Evolutionary conservation across 148 eudicot species (phyloP).

Genomic region (Agrostemma githago): DNA sequence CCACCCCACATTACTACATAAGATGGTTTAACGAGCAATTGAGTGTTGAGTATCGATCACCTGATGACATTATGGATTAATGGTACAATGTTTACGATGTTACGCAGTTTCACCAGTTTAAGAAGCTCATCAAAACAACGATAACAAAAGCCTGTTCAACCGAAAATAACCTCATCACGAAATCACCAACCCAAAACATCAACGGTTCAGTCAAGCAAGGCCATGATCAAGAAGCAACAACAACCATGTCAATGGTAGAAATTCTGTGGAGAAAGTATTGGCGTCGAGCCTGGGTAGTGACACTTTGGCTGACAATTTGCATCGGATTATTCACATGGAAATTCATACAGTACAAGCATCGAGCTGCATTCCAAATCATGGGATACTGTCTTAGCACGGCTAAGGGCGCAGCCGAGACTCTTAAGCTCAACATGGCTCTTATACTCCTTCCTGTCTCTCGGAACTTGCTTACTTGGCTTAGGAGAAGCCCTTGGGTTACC

Average conservation of each 20-base stretch:
- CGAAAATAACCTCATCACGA: slow-evolving; percentile 6
- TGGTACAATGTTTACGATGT: too few relatives aligned
- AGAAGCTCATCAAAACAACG: slow-evolving; percentile 25
- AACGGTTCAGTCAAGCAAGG: background rate
- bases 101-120: slow-evolving; percentile 26
- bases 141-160: slow-evolving; percentile 19
- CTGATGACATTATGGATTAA: too few relatives aligned
- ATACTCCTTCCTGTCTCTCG: slow-evolving; percentile 40
- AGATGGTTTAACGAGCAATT: too few relatives aligned
- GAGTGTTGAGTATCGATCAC: too few relatives aligned
- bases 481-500: slow-evolving; percentile 22
- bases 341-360: slow-evolving; percentile 30
- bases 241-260: slow-evolving; percentile 15
- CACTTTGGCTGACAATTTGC: slow-evolving; percentile 30
- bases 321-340: slow-evolving; percentile 32
- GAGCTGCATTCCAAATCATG: slow-evolving; percentile 38
- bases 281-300: slow-evolving; percentile 33
- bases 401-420: slow-evolving; percentile 47
- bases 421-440: slow-evolving; percentile 46
- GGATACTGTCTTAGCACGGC: slow-evolving; percentile 40
- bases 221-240: background rate
- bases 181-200: background rate
- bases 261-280: slow-evolving; percentile 28
- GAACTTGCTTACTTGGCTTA: slow-evolving; percentile 35
- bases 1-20: too few relatives aligned